phyloP scores from a whole-genome alignment of 352 stramenopile genomes.

The Phytopythium ostracodes region DNA sequence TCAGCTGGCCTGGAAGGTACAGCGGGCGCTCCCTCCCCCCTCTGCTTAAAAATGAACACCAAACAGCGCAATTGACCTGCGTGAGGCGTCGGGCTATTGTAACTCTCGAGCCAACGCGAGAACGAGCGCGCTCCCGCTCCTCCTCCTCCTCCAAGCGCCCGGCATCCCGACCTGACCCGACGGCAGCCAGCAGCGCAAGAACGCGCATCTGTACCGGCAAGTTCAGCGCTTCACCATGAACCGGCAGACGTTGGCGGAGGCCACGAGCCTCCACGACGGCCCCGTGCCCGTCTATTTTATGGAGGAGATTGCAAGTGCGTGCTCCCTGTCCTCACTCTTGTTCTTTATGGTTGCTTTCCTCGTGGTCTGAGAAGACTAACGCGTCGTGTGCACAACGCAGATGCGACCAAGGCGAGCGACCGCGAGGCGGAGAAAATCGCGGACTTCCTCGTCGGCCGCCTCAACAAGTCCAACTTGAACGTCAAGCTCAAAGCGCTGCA shows the following conservation, averaged over 20 bases:
- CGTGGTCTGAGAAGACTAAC: background rate
- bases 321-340: background rate
- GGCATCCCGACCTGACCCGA: no score
- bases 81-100: no score
- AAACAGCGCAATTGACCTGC: constrained; percentile 3
- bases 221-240: constrained; percentile 51
- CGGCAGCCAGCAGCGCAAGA: background rate
- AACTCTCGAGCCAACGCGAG: background rate
- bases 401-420: constrained; percentile 49
- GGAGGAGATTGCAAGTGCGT: constrained; percentile 79
- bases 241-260: constrained; percentile 71
- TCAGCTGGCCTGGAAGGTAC: background rate
- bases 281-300: constrained; percentile 81
- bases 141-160: no score
- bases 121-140: background rate
- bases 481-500: constrained; percentile 86
- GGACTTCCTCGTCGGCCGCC: constrained; percentile 69
- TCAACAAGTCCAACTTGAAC: constrained; percentile 81
- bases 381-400: constrained; percentile 24
- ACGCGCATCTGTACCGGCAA: no score
- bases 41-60: constrained; percentile 1
- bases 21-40: background rate
- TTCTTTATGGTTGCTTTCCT: background rate
- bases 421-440: constrained; percentile 75
- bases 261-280: constrained; percentile 80